Evolutionary conservation across 1,139 yeast genomes (phyloP).

Genomic region (Saccharomyces hybrid): DNA sequence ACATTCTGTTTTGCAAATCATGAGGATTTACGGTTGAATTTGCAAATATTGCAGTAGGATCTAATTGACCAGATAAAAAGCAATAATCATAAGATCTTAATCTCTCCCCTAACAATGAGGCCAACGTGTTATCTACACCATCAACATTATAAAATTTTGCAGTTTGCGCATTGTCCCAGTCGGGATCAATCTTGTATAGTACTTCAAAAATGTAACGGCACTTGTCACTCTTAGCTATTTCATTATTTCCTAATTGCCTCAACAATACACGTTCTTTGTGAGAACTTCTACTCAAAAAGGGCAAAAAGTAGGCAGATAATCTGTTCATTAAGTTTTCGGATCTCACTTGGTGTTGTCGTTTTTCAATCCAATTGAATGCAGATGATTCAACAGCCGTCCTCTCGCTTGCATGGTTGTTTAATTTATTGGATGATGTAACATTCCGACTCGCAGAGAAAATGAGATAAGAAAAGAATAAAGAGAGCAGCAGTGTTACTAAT

Average conservation of each 20-base stretch:
- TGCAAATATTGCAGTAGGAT: conserved; percentile 1
- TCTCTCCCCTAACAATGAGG: conserved; percentile 16
- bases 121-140: conserved; percentile 10
- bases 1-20: conserved; percentile 16
- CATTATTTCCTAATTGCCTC: background rate
- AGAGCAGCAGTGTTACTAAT: background rate
- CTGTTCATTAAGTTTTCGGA: background rate
- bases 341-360: background rate
- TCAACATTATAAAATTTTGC: conserved; percentile 9
- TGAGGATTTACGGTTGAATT: background rate
- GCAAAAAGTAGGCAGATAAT: background rate
- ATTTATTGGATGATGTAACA: background rate
- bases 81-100: conserved; percentile 20
- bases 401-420: background rate
- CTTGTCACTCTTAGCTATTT: conserved; percentile 8
- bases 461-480: background rate
- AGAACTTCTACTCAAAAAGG: background rate
- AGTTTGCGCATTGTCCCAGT: conserved; percentile 17
- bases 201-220: conserved; percentile 18
- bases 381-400: background rate
- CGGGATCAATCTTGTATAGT: conserved; percentile 11
- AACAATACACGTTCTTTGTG: background rate
- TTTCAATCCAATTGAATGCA: background rate
- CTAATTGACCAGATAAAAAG: conserved; percentile 9
- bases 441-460: background rate